Conservation (phyloP, 257 asterid genomes). For the Scutellaria galericulata region DNA sequence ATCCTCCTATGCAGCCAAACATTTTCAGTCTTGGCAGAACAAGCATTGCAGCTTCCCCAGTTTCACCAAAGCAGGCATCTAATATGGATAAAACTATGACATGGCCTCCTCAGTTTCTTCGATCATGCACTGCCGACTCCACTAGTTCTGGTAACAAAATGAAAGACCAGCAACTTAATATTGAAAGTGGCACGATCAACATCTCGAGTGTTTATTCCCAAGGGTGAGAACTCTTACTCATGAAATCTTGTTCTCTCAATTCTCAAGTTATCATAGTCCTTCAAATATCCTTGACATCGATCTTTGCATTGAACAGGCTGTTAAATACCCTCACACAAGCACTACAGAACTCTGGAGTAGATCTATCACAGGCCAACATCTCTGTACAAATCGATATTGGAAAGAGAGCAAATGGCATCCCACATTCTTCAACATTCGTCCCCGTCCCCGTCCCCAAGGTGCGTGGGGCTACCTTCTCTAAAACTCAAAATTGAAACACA, state of each 20-base stretch:
- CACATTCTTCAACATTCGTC: constrained; percentile 51
- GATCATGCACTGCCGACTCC: constrained; percentile 42
- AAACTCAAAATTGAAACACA: too few relatives aligned
- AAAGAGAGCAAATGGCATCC: constrained; percentile 54
- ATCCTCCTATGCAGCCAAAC: constrained; percentile 42
- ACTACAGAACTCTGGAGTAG: constrained; percentile 80
- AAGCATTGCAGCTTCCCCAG: constrained; percentile 46
- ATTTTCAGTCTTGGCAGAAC: constrained; percentile 49
- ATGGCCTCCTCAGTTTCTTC: constrained; percentile 54
- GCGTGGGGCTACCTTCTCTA: not conserved
- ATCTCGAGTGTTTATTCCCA: constrained; percentile 82
- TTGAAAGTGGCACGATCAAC: constrained; percentile 79
- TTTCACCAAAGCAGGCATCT: constrained; percentile 51
- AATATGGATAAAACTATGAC: constrained; percentile 47
- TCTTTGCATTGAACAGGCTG: constrained; percentile 57
- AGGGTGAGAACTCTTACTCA: constrained; percentile 55
- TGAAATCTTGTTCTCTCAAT: too few relatives aligned
- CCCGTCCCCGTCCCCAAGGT: constrained; percentile 54
- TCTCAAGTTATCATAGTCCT: too few relatives aligned
- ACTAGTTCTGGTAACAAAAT: constrained; percentile 43
- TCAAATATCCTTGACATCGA: not conserved
- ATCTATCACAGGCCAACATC: constrained; percentile 80
- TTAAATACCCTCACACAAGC: constrained; percentile 80
- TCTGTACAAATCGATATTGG: constrained; percentile 91
- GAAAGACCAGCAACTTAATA: constrained; percentile 55